Base-by-base conservation (phyloP, 2,329 filamentous ascomycete species). In the Xylariaceae sp. region DNA sequence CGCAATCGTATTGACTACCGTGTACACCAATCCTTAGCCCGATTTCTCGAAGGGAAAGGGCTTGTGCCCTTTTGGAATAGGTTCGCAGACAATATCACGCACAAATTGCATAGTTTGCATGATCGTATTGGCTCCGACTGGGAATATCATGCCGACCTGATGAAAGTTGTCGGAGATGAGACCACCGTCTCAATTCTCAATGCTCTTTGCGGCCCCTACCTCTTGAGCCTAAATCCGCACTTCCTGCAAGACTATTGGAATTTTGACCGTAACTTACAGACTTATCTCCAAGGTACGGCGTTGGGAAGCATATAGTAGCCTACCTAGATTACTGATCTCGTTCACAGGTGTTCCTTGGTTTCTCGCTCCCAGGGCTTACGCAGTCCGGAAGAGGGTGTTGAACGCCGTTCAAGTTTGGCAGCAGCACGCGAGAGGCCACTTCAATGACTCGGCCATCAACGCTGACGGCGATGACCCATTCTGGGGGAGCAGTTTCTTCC, bases 211-310 rank as follows among this genome's bases (percentile, higher is more conserved):
- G 65, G 67, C 6, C 66, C 66, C 14, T 60, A 68, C 24, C 65
- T 69, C 21, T 52, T 66, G 21, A 37, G 34, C 7, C 39, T 68
- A 17, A 65, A 61, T 19, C 65, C 66, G 37, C 19, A 56, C 37
- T 69, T 68, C 36, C 28, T 68, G 6, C 45, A 65, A 34, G 61
- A 65, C 51, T 69, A 60, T 29, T 68, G 64, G 65, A n/a, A n/a
- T n/a, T 69, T 67, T 36, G 66, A 69, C 40, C 65, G 62, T 16
- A 68, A 66, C 28, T 56, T 69, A n/a, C 65, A 68, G 58, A 66
- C 63, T 21, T 68, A 67, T 41, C 65, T 69, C 46, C 67, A 63
- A 62, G 66, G 64, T 67, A 63, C 6, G 46, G 14, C 6, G 2
- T 9, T 23, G 2, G 12, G 21, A 54, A 44, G 2, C 9, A 31